A percentile compares a stretch with the other conserved stretches of the same genome.
Evolutionary conservation across 306 rosid genomes (phyloP).

Genomic region (Ziziphus jujuba): DNA sequence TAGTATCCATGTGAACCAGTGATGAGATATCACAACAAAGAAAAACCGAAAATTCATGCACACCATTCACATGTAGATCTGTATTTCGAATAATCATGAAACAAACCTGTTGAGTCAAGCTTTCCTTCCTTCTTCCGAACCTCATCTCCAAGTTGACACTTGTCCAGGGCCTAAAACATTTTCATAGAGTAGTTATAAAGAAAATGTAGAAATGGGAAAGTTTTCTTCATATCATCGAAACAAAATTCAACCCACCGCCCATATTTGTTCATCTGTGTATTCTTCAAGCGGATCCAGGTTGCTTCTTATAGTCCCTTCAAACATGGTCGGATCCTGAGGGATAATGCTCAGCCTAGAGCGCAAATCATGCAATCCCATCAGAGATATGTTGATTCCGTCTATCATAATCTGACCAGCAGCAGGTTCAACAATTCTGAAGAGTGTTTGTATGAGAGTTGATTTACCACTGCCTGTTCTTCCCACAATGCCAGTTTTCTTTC

Average conservation of each 20-base stretch:
- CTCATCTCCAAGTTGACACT: slow-evolving; percentile 90
- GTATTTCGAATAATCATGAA: slow-evolving; percentile 5
- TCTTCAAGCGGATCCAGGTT: slow-evolving; percentile 84
- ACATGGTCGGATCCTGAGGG: slow-evolving; percentile 97
- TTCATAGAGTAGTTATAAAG: neutral
- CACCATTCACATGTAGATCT: slow-evolving; percentile 6
- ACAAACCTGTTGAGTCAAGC: slow-evolving; percentile 71
- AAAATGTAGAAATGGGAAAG: neutral
- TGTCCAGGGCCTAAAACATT: slow-evolving; percentile 65
- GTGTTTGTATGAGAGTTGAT: slow-evolving; percentile 74
- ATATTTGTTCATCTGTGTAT: slow-evolving; percentile 73
- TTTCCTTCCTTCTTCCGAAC: slow-evolving; percentile 79
- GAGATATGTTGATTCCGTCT: slow-evolving; percentile 56
- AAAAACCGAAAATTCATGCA: neutral
- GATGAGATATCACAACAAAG: neutral
- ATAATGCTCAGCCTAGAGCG: slow-evolving; percentile 77
- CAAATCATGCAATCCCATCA: slow-evolving; percentile 79
- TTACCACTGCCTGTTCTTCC: slow-evolving; percentile 95
- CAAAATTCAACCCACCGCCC: slow-evolving; percentile 57
- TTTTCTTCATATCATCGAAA: neutral
- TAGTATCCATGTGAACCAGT: slow-evolving; percentile 24
- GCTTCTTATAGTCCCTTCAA: slow-evolving; percentile 85
- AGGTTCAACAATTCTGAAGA: slow-evolving; percentile 72
- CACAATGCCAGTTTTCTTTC: slow-evolving; percentile 79
- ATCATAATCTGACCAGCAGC: slow-evolving; percentile 53